Base-by-base conservation (phyloP, 2,329 filamentous ascomycete genomes). In the Colletotrichum chlorophyti region DNA sequence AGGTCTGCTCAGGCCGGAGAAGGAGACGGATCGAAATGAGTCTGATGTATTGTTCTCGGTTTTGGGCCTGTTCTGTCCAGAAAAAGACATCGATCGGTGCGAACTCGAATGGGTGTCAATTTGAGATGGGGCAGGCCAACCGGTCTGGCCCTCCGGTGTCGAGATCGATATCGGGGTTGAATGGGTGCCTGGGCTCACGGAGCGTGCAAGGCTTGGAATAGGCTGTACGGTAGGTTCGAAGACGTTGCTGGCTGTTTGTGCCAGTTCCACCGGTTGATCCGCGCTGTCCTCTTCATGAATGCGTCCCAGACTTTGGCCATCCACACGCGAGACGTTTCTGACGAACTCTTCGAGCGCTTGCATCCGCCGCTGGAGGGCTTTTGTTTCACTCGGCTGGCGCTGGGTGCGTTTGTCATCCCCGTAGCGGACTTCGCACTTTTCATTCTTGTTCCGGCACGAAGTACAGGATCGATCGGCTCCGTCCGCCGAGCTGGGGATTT, bases 341-440 rank as follows among this genome's bases (percentile, higher is more conserved):
- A 60, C 57, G 9, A 60, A 57, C 15, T 60, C 57, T 3, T 60
- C 57, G 2, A 60, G 37, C 1, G 57, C 57, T 19, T 55, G 51
- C 57, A 60, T 60, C 15, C 57, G 43, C 31, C 52, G 38, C 7
- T 60, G 51, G 9, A 60, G 11, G n/a, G 52, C 45, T 15, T 50
- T 55, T 12, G 51, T 32, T 3, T 60, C 57, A 26, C 45, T 60
- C 14, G 45, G 37, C 11, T 40, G 51, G 17, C 57, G 57, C 24
- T 57, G 38, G 11, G 37, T 60, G 51, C 57, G 57, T 45, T 48
- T 60, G 29, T 60, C 57, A 14, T 60, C 57, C 31, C 57, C 57
- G 32, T 57, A 40, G 9, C 57, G 51, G 11, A 60, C 51, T 21
- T 60, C 57, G 38, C 57, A 60, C 26, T 50, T 60, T 11, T 60